Evolutionary conservation across 2,329 filamentous ascomycete species (phyloP).

Genomic region (Colletotrichum horii): DNA sequence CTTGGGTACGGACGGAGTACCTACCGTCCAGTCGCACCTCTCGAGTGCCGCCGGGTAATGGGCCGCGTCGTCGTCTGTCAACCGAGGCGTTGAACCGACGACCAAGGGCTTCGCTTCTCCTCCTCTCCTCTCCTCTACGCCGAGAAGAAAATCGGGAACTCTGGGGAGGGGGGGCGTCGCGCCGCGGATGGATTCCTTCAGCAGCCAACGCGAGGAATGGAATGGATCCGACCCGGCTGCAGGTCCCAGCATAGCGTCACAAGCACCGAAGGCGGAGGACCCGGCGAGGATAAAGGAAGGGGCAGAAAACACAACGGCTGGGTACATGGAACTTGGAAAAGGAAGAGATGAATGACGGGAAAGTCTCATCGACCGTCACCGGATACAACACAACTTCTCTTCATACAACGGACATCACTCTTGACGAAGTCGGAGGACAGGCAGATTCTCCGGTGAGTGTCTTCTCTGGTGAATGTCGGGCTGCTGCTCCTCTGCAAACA

Average conservation of each 20-base stretch:
- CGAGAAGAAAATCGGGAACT: not conserved
- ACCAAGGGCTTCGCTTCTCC: not conserved
- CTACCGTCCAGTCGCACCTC: not conserved
- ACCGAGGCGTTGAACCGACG: not conserved
- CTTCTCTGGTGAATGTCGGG: not conserved
- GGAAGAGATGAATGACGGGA: not conserved
- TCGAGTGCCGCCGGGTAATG: not conserved
- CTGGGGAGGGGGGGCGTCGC: conserved; percentile 11
- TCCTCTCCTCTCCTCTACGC: conserved; percentile 2
- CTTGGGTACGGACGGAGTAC: not conserved
- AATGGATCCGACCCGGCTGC: conserved; percentile 11
- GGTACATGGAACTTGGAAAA: not conserved
- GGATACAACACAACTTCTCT: not conserved
- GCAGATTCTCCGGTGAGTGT: not conserved
- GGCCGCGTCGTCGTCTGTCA: not conserved
- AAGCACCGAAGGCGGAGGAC: conserved; percentile 7
- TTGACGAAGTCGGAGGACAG: not conserved
- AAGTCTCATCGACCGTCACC: not conserved
- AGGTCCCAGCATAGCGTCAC: conserved; percentile 21
- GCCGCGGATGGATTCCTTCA: conserved; percentile 15
- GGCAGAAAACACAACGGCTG: not conserved
- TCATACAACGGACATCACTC: not conserved
- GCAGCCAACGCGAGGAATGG: conserved; percentile 12
- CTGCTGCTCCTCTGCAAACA: not conserved
- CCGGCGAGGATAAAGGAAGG: not conserved